Base-by-base conservation (phyloP, 2,329 filamentous ascomycete species). In the Delphinella strobiligena region DNA sequence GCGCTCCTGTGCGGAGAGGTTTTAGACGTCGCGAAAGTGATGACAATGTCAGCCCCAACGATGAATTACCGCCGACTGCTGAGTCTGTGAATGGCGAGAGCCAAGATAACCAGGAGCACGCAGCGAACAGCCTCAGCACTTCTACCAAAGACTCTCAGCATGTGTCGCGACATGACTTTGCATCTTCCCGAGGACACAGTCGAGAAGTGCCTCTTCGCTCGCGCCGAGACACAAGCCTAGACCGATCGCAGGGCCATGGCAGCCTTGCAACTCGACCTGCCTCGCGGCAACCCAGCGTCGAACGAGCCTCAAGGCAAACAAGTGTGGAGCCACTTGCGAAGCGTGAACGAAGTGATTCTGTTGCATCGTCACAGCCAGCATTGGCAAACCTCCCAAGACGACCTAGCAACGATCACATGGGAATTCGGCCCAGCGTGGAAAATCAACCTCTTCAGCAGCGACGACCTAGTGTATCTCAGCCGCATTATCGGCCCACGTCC, bases 1-100 rank as follows among this genome's bases (percentile, higher is more conserved):
- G 82, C 1, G 56, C 54, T 24, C 85, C 85, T 19, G 82, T 85
- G 15, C 74, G 85, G 40, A 71, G 86, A 49, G 85, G 83, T 19
- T 55, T 59, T 18, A 72, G 82, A 45, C 70, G 78, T 47, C 67
- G 76, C 42, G 72, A 72, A 38, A 64, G 62, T 38, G 64, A 67
- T 34, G 65, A 68, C 34, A 63, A 66, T 35, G 53, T 63, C 31
- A 64, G 60, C 30, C 55, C 57, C 2, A 49, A 51, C 18, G 57
- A 60, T 24, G 59, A 57, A n/a, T 47, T 46, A 18, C 50, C 34
- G 19, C 14, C 19, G 31, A 2, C 29, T 31, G 11, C 22, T 12
- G 22, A 27, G 7, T 27, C 22, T 27, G 22, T 12, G 12, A 12
- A 7, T 12, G 22, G 12, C 22, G 22, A 36, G 15, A 18, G 17